These are phyloP conservation scores for Teratosphaeria viscida DNA, from an alignment of 2,329 filamentous ascomycete genomes.

Conservation along the genomic window DNA sequence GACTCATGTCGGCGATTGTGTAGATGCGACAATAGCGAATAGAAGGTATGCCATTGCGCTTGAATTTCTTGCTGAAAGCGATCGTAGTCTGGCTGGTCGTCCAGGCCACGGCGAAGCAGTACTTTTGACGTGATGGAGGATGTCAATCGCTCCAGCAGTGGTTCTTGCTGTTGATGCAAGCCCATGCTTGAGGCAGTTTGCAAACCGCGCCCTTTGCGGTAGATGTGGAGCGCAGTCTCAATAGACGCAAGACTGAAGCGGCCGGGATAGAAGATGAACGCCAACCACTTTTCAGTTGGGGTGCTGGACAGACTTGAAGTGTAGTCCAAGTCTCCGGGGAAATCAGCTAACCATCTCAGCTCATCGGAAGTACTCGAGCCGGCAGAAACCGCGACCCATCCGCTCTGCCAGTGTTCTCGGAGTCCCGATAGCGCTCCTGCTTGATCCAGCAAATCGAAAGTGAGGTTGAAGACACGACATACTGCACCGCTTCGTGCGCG, in stretches of 20 bases:
- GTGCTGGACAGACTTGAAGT: conserved; percentile 18
- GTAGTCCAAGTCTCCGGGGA: conserved; percentile 23
- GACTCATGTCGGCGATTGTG: conserved; percentile 79
- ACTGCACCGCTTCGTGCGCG: conserved; percentile 46
- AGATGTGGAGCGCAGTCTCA: conserved; percentile 73
- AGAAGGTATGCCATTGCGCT: conserved; percentile 82
- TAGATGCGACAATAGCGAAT: conserved; percentile 72
- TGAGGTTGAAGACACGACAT: conserved; percentile 58
- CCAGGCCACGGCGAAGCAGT: conserved; percentile 49
- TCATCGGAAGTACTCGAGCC: conserved; percentile 32
- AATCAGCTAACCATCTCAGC: conserved; percentile 28
- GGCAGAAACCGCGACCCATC: conserved; percentile 37
- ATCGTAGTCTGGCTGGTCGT: conserved; percentile 62
- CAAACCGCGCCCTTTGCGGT: conserved; percentile 53
- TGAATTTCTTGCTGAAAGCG: conserved; percentile 65
- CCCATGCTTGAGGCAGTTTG: conserved; percentile 24
- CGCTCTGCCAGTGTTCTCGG: conserved; percentile 53
- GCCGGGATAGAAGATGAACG: conserved; percentile 72
- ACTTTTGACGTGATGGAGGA: conserved; percentile 60
- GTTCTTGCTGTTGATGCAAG: conserved; percentile 41
- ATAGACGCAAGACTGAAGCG: conserved; percentile 70
- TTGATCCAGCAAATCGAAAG: conserved; percentile 58
- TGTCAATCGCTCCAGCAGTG: conserved; percentile 67
- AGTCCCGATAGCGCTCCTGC: conserved; percentile 43
- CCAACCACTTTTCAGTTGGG: conserved; percentile 66